Base-by-base conservation (phyloP, 768 basidiomycete species). In the Suillus ampliporus region DNA sequence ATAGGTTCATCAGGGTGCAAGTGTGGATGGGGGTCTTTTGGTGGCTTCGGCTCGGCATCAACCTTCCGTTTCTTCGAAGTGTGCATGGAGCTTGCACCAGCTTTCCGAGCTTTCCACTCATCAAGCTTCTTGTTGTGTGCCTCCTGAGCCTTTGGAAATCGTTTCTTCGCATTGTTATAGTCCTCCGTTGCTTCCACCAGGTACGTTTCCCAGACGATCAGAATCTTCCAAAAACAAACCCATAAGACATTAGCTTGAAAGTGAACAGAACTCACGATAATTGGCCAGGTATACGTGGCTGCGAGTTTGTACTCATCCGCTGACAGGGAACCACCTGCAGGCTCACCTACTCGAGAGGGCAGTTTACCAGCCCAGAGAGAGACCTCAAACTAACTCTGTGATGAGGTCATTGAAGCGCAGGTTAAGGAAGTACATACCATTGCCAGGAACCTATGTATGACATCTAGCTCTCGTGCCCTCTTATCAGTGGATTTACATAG, bases 221-320 rank as follows among this genome's bases (percentile, higher is more conserved):
- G 67, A 3, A 68, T 60, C 67, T 68, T 58, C 35, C 35, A 5
- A 37, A n/a, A n/a, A n/a, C n/a, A 37, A 21, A 60, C 9, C 9
- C n/a, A 23, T 41, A 40, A 17, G 52, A 43, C 10, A 10, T 37
- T 37, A 37, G 57, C 15, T 14, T 37, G 31, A 37, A 54, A n/a
- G 37, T 41, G 11, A 5, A 21, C 34, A 44, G 40, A 8, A 68
- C 66, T 28, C 57, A 72, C 72, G 31, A 72, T 67, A 28, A 74
- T 67, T 17, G 70, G 61, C 70, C 64, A 67, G 19, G 67, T 57
- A 17, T 31, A 57, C 10, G 66, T 70, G 6, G 63, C 60, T 11
- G 70, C 62, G 58, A 72, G 65, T 59, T 72, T 73, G 52, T 72
- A 76, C 60, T 74, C 73, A 65, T 76, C 74, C 1, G 72, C 73